Percentiles rank a stretch among this genome's conserved stretches.
phyloP scores from a whole-genome alignment of 192 early-diverging fungal species.

The Umbelopsis ramanniana region DNA sequence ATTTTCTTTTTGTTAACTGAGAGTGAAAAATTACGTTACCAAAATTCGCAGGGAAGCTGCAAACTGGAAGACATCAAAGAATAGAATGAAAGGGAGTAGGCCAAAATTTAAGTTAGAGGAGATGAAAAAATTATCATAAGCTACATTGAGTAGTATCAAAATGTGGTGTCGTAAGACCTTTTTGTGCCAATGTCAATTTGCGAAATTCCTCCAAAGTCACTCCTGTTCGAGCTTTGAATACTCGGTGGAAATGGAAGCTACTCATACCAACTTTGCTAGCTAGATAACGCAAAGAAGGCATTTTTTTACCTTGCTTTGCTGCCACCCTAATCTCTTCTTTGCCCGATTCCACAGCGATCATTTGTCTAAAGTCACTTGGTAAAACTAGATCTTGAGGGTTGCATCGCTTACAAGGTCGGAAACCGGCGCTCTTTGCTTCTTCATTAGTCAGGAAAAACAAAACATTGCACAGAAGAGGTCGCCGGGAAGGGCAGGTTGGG shows the following conservation, averaged over 20 bases:
- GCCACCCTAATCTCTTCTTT: not conserved
- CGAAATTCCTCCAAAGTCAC: not conserved
- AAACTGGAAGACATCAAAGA: too few species aligned
- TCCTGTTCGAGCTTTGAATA: slow-evolving; percentile 13
- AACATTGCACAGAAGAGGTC: not conserved
- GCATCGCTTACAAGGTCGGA: slow-evolving; percentile 6
- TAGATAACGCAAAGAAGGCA: not conserved
- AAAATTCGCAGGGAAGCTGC: too few species aligned
- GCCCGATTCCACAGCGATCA: not conserved
- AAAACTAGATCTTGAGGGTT: not conserved
- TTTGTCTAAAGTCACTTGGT: not conserved
- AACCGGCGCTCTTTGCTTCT: not conserved
- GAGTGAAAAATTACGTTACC: too few species aligned
- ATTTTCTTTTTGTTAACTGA: too few species aligned
- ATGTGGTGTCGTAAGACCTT: too few species aligned
- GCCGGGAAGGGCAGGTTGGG: slow-evolving; percentile 6
- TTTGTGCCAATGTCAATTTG: not conserved
- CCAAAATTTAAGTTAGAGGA: too few species aligned
- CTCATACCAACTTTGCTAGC: slow-evolving; percentile 13
- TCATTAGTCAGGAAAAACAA: not conserved
- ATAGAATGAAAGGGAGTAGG: too few species aligned
- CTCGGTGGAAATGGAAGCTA: slow-evolving; percentile 14
- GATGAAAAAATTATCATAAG: too few species aligned
- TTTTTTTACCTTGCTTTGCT: not conserved
- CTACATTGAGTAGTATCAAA: too few species aligned